phyloP scores from a whole-genome alignment of 2,329 filamentous ascomycete species.

The Endocalyx cinctus region DNA sequence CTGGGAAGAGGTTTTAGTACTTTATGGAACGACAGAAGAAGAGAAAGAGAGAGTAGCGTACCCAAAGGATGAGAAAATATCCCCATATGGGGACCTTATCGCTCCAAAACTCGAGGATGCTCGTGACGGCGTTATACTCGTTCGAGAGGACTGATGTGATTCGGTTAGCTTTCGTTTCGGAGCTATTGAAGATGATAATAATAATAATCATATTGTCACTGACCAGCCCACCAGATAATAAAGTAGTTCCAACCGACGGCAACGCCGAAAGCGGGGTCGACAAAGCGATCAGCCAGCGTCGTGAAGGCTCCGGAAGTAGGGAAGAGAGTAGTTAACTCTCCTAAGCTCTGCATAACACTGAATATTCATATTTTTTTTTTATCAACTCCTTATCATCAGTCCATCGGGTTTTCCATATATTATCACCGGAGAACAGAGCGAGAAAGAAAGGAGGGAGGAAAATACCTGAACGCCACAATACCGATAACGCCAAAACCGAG shows the following conservation, averaged over 20 bases:
- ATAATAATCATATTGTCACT: no score
- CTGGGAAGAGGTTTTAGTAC: slow-evolving; percentile 21
- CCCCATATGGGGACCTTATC: slow-evolving; percentile 58
- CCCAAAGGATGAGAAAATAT: slow-evolving; percentile 71
- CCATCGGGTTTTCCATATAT: no score
- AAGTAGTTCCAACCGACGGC: slow-evolving; percentile 71
- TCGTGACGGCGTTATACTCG: slow-evolving; percentile 66
- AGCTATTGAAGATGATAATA: neutral
- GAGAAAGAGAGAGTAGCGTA: slow-evolving; percentile 21
- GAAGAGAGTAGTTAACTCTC: slow-evolving; percentile 69
- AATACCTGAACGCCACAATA: slow-evolving; percentile 51
- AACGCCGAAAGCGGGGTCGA: slow-evolving; percentile 65
- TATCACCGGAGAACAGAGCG: slow-evolving; percentile 4
- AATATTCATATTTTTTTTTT: no score
- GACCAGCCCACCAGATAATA: slow-evolving; percentile 45
- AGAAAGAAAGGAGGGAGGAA: slow-evolving; percentile 22
- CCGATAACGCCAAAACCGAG: slow-evolving; percentile 72
- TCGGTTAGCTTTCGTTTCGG: neutral
- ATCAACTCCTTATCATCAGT: no score
- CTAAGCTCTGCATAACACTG: slow-evolving; percentile 67
- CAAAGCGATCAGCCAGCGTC: slow-evolving; percentile 65
- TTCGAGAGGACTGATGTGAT: slow-evolving; percentile 67
- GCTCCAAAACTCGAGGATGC: slow-evolving; percentile 63
- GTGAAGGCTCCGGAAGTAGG: slow-evolving; percentile 68
- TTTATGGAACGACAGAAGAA: no score